These are phyloP conservation scores for Pseudogymnoascus destructans DNA, from an alignment of 2,329 filamentous ascomycete species.

Conservation along the genomic window DNA sequence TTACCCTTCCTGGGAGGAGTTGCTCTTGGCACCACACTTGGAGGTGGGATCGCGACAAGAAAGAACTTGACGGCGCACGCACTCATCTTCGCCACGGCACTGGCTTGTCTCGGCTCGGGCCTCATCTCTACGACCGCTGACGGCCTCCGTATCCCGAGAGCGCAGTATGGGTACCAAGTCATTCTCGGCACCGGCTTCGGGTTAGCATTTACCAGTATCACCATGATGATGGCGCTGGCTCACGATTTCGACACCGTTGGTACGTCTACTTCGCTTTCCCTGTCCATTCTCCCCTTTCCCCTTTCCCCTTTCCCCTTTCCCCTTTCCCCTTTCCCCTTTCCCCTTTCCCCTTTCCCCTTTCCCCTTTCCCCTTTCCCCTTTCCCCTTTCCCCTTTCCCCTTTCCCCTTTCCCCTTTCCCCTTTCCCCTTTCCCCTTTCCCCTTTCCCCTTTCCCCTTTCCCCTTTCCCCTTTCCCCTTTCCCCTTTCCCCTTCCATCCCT, in stretches of 20 bases:
- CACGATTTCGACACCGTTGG: conserved; percentile 29
- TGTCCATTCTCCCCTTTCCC: no score
- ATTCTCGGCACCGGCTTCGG: conserved; percentile 47
- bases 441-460: no score
- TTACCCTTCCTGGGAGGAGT: conserved; percentile 45
- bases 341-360: neutral
- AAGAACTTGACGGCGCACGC: conserved; percentile 41
- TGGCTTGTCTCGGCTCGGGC: conserved; percentile 40
- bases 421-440: neutral
- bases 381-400: neutral
- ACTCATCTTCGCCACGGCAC: conserved; percentile 34
- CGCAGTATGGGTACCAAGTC: conserved; percentile 38
- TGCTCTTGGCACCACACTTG: conserved; percentile 42
- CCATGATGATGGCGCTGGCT: conserved; percentile 42
- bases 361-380: neutral
- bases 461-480: neutral
- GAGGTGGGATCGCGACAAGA: conserved; percentile 39
- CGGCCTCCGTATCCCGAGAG: conserved; percentile 10
- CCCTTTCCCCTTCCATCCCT: neutral
- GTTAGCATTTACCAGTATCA: conserved; percentile 26
- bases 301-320: neutral
- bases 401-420: neutral
- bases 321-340: neutral
- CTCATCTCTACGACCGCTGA: conserved; percentile 32
- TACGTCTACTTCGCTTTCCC: conserved; percentile 16